These are phyloP conservation scores for Platanthera guangdongensis DNA, from an alignment of 106 monocot genomes.

Conservation along the genomic window DNA sequence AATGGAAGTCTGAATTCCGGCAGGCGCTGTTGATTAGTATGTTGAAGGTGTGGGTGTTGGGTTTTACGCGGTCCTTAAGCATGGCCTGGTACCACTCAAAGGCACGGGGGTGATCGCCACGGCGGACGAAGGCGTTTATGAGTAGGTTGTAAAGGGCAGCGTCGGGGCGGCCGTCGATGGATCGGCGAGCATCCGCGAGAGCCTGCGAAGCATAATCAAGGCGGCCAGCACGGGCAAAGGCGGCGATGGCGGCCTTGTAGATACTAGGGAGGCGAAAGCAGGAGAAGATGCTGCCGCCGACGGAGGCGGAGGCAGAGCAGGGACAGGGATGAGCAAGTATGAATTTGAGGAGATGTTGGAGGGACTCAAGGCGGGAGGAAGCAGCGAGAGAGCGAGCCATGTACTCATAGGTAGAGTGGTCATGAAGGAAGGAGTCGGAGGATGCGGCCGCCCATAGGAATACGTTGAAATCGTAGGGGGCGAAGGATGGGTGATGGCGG, in stretches of 20 bases:
- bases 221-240: conserved; percentile 30
- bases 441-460: conserved; percentile 52
- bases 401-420: conserved; percentile 49
- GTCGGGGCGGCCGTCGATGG: conserved; percentile 32
- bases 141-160: conserved; percentile 51
- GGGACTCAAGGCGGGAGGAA: conserved; percentile 34
- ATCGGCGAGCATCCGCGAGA: conserved; percentile 26
- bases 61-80: conserved; percentile 50
- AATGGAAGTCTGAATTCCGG: conserved; percentile 23
- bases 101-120: conserved; percentile 17
- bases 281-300: conserved; percentile 62
- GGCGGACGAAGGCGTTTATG: conserved; percentile 33
- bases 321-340: conserved; percentile 46
- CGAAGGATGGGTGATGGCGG: conserved; percentile 51
- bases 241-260: conserved; percentile 37
- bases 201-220: conserved; percentile 31
- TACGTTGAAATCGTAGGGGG: conserved; percentile 53
- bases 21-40: conserved; percentile 46
- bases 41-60: conserved; percentile 63
- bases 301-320: conserved; percentile 36
- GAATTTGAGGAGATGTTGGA: conserved; percentile 33
- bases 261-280: conserved; percentile 49
- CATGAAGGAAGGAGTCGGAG: conserved; percentile 57
- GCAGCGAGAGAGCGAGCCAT: conserved; percentile 35
- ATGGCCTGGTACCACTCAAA: conserved; percentile 37